phyloP scores from a whole-genome alignment of 257 asterid genomes.

The Solanum raphanifolium region DNA sequence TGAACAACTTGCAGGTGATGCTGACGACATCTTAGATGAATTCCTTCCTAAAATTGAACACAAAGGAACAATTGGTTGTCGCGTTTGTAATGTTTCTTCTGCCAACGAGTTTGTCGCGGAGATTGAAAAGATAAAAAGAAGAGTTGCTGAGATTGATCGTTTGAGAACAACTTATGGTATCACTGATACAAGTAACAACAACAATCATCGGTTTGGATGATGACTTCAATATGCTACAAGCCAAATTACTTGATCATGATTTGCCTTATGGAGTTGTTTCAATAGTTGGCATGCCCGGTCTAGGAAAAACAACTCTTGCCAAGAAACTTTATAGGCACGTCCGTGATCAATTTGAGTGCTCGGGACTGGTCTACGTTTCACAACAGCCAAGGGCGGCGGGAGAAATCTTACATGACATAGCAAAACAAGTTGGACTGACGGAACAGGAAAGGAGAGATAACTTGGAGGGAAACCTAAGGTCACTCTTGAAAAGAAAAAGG shows the following conservation, averaged over 20 bases:
- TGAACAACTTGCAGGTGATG: too few relatives aligned
- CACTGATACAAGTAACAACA: background rate
- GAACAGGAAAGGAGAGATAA: background rate
- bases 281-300: background rate
- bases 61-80: background rate
- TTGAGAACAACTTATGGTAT: background rate
- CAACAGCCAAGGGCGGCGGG: background rate
- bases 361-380: background rate
- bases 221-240: too few relatives aligned
- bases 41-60: background rate
- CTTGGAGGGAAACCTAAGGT: background rate
- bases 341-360: background rate
- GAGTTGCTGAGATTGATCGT: background rate
- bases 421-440: too few relatives aligned
- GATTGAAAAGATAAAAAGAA: background rate
- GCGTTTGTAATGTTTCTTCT: background rate
- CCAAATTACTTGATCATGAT: too few relatives aligned
- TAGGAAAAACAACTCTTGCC: background rate
- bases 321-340: background rate
- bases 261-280: background rate
- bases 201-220: too few relatives aligned
- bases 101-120: background rate
- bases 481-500: background rate
- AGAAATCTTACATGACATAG: background rate
- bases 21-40: too few relatives aligned